phyloP scores from a whole-genome alignment of 2,329 filamentous ascomycete genomes.

The Raffaelea ambrosiae region DNA sequence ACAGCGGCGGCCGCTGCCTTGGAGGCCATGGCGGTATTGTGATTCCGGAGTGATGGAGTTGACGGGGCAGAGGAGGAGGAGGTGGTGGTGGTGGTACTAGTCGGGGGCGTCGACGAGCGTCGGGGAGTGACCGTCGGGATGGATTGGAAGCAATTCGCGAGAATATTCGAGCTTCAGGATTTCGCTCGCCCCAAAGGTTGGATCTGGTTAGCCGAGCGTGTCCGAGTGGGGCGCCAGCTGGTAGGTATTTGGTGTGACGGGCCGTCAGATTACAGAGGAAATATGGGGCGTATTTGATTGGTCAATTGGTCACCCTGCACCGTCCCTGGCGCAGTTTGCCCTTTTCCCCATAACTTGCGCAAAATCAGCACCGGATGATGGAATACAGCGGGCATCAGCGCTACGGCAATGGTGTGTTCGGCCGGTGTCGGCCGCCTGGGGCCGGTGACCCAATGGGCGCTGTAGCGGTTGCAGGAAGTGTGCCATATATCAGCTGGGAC shows the following conservation, averaged over 20 bases:
- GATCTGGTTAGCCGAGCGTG: neutral
- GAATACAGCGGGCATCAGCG: neutral
- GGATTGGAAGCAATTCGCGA: too few species aligned
- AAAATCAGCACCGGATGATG: conserved; percentile 2
- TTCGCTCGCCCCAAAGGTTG: too few species aligned
- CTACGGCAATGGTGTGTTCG: neutral
- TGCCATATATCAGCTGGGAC: too few species aligned
- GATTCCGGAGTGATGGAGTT: conserved; percentile 13
- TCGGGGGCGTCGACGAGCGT: too few species aligned
- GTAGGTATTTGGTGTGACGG: neutral
- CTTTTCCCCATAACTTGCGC: neutral
- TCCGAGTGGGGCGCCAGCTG: conserved; percentile 8
- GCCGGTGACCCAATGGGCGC: too few species aligned
- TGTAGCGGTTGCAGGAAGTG: too few species aligned
- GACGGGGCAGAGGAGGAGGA: conserved; percentile 15
- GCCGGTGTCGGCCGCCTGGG: neutral
- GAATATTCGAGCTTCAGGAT: too few species aligned
- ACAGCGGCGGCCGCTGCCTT: conserved; percentile 50
- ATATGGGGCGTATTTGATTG: conserved; percentile 5
- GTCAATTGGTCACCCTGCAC: neutral
- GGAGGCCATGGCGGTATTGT: conserved; percentile 55
- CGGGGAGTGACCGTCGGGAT: too few species aligned
- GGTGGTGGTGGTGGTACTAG: neutral
- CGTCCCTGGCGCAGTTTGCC: neutral
- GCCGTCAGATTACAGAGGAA: conserved; percentile 1